Evolutionary conservation across 2,329 filamentous ascomycete genomes (phyloP).

Genomic region (Epichloe scottii): DNA sequence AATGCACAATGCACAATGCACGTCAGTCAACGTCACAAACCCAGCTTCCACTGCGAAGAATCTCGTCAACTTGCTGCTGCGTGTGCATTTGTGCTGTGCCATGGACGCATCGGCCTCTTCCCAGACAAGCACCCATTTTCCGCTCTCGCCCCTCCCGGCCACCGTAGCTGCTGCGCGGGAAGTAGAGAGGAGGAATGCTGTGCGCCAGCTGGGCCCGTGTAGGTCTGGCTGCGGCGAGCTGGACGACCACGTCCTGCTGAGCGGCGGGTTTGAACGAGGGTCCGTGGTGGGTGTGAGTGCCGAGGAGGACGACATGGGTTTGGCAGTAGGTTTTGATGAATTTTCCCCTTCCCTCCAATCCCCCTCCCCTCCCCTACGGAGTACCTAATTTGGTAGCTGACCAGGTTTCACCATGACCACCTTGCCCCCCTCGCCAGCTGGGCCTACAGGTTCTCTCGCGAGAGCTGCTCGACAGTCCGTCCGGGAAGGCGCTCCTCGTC

Average conservation of each 20-base stretch:
- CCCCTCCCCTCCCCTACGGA: too few relatives aligned
- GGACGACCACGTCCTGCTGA: slow-evolving; percentile 33
- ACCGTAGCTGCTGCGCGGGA: slow-evolving; percentile 29
- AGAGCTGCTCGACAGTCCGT: slow-evolving; percentile 19
- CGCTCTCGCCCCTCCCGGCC: slow-evolving; percentile 31
- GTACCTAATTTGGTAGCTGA: too few relatives aligned
- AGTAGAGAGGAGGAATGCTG: slow-evolving; percentile 20
- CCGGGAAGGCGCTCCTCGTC: slow-evolving; percentile 28
- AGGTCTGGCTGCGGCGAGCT: slow-evolving; percentile 34
- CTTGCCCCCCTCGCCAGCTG: slow-evolving; percentile 21
- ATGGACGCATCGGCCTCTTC: slow-evolving; percentile 5
- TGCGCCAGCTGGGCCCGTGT: slow-evolving; percentile 18
- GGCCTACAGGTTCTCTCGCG: slow-evolving; percentile 35
- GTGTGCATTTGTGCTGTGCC: neutral
- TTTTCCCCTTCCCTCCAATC: too few relatives aligned
- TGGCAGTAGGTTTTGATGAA: slow-evolving; percentile 26
- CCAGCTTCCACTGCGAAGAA: too few relatives aligned
- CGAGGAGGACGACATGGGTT: slow-evolving; percentile 35
- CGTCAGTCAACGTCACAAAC: too few relatives aligned
- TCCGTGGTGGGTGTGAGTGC: slow-evolving; percentile 40
- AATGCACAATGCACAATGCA: too few relatives aligned
- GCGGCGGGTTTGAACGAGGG: slow-evolving; percentile 39
- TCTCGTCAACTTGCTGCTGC: too few relatives aligned
- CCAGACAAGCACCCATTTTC: slow-evolving; percentile 35
- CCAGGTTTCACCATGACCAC: too few relatives aligned